These are phyloP conservation scores for Ogataea henricii DNA, from an alignment of 805 yeast species.

Conservation along the genomic window DNA sequence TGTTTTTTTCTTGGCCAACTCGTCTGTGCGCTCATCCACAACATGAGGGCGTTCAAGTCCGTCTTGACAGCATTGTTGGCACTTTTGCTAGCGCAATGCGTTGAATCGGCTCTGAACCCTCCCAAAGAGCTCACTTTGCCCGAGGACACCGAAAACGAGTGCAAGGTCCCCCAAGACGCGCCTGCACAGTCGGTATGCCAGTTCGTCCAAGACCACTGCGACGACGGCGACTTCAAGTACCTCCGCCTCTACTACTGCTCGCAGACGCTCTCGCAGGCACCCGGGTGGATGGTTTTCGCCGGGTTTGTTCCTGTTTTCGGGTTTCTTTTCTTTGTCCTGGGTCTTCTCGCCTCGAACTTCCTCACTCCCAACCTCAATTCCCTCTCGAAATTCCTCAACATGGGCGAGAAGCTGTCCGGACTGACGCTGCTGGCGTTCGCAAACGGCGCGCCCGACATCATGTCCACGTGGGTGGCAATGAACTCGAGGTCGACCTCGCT, in stretches of 20 bases:
- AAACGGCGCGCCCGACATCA: slow-evolving; percentile 88
- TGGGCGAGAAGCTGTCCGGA: slow-evolving; percentile 82
- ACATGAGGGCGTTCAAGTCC: not conserved
- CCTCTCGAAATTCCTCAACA: slow-evolving; percentile 58
- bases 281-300: slow-evolving; percentile 9
- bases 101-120: not conserved
- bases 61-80: not conserved
- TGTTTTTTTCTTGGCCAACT: too few relatives aligned
- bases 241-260: slow-evolving; percentile 31
- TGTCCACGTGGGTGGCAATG: slow-evolving; percentile 84
- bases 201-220: slow-evolving; percentile 26
- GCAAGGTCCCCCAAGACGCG: slow-evolving; percentile 11
- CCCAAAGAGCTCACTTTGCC: not conserved
- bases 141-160: not conserved
- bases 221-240: slow-evolving; percentile 20
- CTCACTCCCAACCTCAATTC: slow-evolving; percentile 76
- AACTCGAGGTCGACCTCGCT: slow-evolving; percentile 57
- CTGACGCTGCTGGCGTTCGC: slow-evolving; percentile 88
- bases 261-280: slow-evolving; percentile 10
- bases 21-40: not conserved
- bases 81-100: not conserved
- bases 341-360: slow-evolving; percentile 79
- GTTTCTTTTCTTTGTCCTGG: slow-evolving; percentile 61
- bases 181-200: slow-evolving; percentile 20
- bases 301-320: slow-evolving; percentile 24